A percentile compares a stretch with the other conserved stretches of the same genome.
Evolutionary conservation across 306 rosid species (phyloP).

Genomic region (Dalbergia cochinchinensis): DNA sequence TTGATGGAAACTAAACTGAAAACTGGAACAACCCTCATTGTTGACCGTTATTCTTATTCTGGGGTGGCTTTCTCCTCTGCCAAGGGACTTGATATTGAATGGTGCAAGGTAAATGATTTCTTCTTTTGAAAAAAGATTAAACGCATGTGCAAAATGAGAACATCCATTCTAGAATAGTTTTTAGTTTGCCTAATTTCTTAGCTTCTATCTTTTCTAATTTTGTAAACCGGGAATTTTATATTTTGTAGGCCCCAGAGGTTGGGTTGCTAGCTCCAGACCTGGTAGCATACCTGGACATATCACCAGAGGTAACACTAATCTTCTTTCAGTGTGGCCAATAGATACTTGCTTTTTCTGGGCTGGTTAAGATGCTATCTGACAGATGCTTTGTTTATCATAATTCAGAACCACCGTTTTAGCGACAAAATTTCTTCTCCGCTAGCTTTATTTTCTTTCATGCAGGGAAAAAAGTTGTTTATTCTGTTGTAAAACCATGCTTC

Average conservation of each 20-base stretch:
- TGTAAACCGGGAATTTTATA: slow-evolving; percentile 19
- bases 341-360: slow-evolving; percentile 20
- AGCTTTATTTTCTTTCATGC: slow-evolving; percentile 31
- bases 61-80: slow-evolving; percentile 97
- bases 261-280: slow-evolving; percentile 89
- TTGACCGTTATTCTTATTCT: slow-evolving; percentile 97
- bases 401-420: not conserved
- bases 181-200: not conserved
- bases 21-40: slow-evolving; percentile 86
- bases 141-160: not conserved
- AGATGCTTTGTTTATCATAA: slow-evolving; percentile 24
- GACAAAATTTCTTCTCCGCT: not conserved
- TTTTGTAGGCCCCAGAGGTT: slow-evolving; percentile 84
- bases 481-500: not conserved
- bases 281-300: slow-evolving; percentile 81
- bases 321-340: slow-evolving; percentile 15
- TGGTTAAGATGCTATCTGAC: not conserved
- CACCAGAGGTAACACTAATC: slow-evolving; percentile 73
- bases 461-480: not conserved
- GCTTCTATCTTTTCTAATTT: slow-evolving; percentile 20
- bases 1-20: slow-evolving; percentile 87
- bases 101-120: slow-evolving; percentile 83
- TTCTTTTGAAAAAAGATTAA: not conserved
- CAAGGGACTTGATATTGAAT: slow-evolving; percentile 83
- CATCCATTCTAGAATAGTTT: slow-evolving; percentile 22